Percentiles rank a stretch among this genome's conserved stretches.
Evolutionary conservation across 2,329 filamentous ascomycete species (phyloP).

Genomic region (Biscogniauxia marginata): DNA sequence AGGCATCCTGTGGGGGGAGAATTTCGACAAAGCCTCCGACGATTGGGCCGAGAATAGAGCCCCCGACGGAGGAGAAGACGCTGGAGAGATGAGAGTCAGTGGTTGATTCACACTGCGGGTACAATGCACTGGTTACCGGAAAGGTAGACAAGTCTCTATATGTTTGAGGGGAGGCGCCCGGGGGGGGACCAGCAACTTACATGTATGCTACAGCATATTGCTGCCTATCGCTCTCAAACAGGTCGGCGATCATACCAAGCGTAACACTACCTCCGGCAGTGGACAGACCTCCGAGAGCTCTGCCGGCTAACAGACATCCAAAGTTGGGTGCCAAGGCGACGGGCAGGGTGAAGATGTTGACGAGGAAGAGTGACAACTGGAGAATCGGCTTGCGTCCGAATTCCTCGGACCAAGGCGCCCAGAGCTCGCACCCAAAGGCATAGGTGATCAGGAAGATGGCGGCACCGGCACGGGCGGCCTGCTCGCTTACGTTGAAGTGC

Average conservation of each 20-base stretch:
- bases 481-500: slow-evolving; percentile 66
- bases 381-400: slow-evolving; percentile 74
- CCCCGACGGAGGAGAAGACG: slow-evolving; percentile 77
- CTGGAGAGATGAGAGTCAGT: slow-evolving; percentile 6
- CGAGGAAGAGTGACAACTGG: slow-evolving; percentile 69
- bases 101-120: neutral
- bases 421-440: slow-evolving; percentile 83
- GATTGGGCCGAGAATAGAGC: slow-evolving; percentile 73
- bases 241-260: slow-evolving; percentile 71
- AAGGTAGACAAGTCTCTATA: too few species aligned
- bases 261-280: slow-evolving; percentile 73
- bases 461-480: slow-evolving; percentile 70
- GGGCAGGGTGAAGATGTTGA: slow-evolving; percentile 75
- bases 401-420: slow-evolving; percentile 87
- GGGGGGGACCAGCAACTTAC: slow-evolving; percentile 18
- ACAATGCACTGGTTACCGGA: too few species aligned
- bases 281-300: slow-evolving; percentile 66
- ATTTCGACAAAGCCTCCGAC: slow-evolving; percentile 74
- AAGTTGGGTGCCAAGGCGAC: slow-evolving; percentile 75
- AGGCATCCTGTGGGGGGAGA: slow-evolving; percentile 50
- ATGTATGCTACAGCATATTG: slow-evolving; percentile 76
- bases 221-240: slow-evolving; percentile 69
- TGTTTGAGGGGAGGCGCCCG: neutral
- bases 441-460: slow-evolving; percentile 78
- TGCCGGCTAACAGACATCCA: slow-evolving; percentile 66